These are phyloP conservation scores for Plantago elongata DNA, from an alignment of 257 asterid genomes.

Conservation along the genomic window DNA sequence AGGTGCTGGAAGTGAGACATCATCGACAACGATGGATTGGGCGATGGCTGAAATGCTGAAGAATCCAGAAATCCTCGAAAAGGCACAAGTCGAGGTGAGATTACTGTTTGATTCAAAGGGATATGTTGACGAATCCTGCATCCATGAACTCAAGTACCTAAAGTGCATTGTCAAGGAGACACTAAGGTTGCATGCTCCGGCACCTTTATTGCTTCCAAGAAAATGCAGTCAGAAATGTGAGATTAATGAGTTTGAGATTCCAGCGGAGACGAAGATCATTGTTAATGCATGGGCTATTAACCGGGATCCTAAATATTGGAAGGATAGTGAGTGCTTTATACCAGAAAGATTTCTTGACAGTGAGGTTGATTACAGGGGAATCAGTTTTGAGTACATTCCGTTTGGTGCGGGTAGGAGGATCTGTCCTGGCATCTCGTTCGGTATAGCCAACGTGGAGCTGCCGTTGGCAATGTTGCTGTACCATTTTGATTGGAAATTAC, in stretches of 20 bases:
- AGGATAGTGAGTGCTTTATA: not conserved
- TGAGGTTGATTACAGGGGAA: not conserved
- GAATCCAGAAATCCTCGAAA: slow-evolving; percentile 1
- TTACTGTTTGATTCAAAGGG: not conserved
- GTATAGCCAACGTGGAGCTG: not conserved
- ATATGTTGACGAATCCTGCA: not conserved
- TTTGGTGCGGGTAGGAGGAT: slow-evolving; percentile 9
- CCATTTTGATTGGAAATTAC: slow-evolving; percentile 8
- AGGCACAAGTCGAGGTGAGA: slow-evolving; percentile 2
- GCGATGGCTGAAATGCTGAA: slow-evolving; percentile 4
- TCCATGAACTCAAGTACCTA: slow-evolving; percentile 7
- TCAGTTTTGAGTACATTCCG: not conserved
- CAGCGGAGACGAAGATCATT: not conserved
- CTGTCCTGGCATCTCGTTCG: slow-evolving; percentile 5
- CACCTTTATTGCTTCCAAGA: slow-evolving; percentile 2
- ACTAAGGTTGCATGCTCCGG: not conserved
- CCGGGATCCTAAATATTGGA: slow-evolving; percentile 1
- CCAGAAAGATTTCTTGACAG: slow-evolving; percentile 5
- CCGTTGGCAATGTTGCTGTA: slow-evolving; percentile 8
- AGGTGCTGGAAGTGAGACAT: slow-evolving; percentile 8
- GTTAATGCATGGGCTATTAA: slow-evolving; percentile 3
- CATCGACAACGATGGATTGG: slow-evolving; percentile 1
- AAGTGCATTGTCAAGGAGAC: slow-evolving; percentile 5
- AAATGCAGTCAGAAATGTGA: slow-evolving; percentile 6
- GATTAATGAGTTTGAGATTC: slow-evolving; percentile 1